Conservation (phyloP, 352 stramenopile genomes). For the Thraustochytrium striatum region DNA sequence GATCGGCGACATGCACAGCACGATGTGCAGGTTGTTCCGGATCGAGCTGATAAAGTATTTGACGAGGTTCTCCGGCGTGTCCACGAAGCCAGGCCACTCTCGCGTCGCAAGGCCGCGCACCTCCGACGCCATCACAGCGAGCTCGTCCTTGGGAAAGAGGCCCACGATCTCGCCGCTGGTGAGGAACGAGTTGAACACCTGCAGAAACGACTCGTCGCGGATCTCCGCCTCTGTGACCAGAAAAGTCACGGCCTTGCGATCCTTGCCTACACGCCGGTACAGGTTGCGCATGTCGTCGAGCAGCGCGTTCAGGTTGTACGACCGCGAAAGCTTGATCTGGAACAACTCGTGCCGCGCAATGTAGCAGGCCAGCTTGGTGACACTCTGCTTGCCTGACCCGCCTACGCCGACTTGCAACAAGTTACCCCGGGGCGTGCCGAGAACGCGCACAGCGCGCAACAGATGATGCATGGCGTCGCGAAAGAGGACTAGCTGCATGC, state of each 20-base stretch:
- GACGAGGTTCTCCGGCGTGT: slow-evolving; percentile 93
- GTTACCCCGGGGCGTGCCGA: slow-evolving; percentile 91
- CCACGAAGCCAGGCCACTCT: slow-evolving; percentile 86
- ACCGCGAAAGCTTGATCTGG: slow-evolving; percentile 96
- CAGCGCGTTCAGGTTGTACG: slow-evolving; percentile 93
- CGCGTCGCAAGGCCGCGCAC: slow-evolving; percentile 83
- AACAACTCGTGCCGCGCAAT: slow-evolving; percentile 91
- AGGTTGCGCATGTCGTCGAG: slow-evolving; percentile 93
- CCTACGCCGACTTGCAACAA: slow-evolving; percentile 92
- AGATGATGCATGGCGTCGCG: slow-evolving; percentile 94
- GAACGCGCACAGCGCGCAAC: slow-evolving; percentile 86
- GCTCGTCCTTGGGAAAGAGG: slow-evolving; percentile 97
- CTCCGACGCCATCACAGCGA: slow-evolving; percentile 97
- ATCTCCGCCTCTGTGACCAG: slow-evolving; percentile 98
- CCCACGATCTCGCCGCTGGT: slow-evolving; percentile 96
- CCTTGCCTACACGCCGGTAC: slow-evolving; percentile 93
- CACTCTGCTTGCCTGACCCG: slow-evolving; percentile 92
- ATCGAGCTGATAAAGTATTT: slow-evolving; percentile 97
- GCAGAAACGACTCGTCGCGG: slow-evolving; percentile 97
- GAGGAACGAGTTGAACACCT: slow-evolving; percentile 95
- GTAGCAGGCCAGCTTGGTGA: slow-evolving; percentile 91
- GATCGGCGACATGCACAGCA: slow-evolving; percentile 96
- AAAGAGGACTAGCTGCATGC: slow-evolving; percentile 96
- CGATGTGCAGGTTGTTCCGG: slow-evolving; percentile 94
- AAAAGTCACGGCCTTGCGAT: slow-evolving; percentile 92